These are phyloP conservation scores for Exserohilum rostratum DNA, from an alignment of 2,329 filamentous ascomycete species.

Conservation along the genomic window DNA sequence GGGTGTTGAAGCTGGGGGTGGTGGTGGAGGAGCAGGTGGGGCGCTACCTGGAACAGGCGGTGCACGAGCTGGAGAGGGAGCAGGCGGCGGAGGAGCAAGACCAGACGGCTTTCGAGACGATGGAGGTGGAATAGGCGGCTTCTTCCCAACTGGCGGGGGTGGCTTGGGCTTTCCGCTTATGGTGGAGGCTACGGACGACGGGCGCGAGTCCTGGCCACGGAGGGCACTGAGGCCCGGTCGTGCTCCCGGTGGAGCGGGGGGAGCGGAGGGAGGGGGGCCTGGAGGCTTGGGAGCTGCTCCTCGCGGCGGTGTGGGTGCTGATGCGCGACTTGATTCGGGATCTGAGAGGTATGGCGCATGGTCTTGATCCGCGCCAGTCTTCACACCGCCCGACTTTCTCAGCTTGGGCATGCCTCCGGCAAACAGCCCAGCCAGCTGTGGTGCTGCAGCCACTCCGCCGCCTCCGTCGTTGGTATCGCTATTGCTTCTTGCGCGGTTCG, in stretches of 20 bases:
- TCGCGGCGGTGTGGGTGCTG: slow-evolving; percentile 61
- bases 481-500: slow-evolving; percentile 73
- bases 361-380: slow-evolving; percentile 62
- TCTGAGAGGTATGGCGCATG: slow-evolving; percentile 81
- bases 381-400: slow-evolving; percentile 77
- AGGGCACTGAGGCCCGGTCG: slow-evolving; percentile 68
- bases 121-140: slow-evolving; percentile 65
- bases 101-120: slow-evolving; percentile 64
- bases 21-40: slow-evolving; percentile 52
- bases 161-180: slow-evolving; percentile 68
- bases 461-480: slow-evolving; percentile 68
- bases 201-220: slow-evolving; percentile 59
- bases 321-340: slow-evolving; percentile 65
- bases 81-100: slow-evolving; percentile 49
- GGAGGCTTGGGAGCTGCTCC: slow-evolving; percentile 58
- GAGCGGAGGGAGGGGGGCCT: slow-evolving; percentile 53
- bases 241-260: slow-evolving; percentile 55
- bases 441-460: slow-evolving; percentile 52
- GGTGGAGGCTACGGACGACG: slow-evolving; percentile 65
- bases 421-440: slow-evolving; percentile 86
- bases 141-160: slow-evolving; percentile 79
- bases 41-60: slow-evolving; percentile 48
- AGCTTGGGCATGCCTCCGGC: slow-evolving; percentile 95
- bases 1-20: slow-evolving; percentile 47
- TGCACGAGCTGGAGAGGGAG: slow-evolving; percentile 50